Conservation (phyloP, 2,329 filamentous ascomycete genomes). For the Fusarium oligoseptatum region DNA sequence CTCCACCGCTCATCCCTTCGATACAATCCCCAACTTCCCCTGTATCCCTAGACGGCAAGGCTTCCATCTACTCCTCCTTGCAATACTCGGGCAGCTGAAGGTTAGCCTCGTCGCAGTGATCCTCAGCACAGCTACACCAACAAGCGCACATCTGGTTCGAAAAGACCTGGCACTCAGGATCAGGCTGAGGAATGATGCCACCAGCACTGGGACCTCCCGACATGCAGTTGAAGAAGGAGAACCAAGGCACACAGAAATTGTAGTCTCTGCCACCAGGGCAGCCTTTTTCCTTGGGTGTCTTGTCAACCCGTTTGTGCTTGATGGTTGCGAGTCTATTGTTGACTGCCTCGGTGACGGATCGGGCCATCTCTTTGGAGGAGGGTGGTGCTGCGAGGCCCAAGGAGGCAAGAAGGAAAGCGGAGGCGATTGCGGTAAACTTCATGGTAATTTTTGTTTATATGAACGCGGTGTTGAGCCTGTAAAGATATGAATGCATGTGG, state of each 20-base stretch:
- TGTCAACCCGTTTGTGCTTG: not conserved
- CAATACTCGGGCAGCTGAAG: not conserved
- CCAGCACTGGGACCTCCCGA: not conserved
- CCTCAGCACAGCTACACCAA: not conserved
- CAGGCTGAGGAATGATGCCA: not conserved
- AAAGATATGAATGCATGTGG: no score
- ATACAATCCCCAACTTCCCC: not conserved
- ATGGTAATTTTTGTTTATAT: not conserved
- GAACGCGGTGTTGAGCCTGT: no score
- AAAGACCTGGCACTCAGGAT: not conserved
- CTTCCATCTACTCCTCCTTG: not conserved
- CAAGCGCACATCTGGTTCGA: not conserved
- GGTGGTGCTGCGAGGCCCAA: not conserved
- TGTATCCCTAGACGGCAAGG: not conserved
- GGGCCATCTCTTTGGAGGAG: not conserved
- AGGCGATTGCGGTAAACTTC: not conserved
- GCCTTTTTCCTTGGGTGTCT: not conserved
- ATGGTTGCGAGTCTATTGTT: not conserved
- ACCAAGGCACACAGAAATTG: not conserved
- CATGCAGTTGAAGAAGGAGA: not conserved
- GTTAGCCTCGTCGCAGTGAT: not conserved
- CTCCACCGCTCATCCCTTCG: not conserved
- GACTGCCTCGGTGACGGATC: not conserved
- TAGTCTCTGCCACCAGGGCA: not conserved
- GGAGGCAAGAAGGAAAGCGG: not conserved